phyloP scores from a whole-genome alignment of 1,284 basidiomycete genomes.

The Chiua sp. region DNA sequence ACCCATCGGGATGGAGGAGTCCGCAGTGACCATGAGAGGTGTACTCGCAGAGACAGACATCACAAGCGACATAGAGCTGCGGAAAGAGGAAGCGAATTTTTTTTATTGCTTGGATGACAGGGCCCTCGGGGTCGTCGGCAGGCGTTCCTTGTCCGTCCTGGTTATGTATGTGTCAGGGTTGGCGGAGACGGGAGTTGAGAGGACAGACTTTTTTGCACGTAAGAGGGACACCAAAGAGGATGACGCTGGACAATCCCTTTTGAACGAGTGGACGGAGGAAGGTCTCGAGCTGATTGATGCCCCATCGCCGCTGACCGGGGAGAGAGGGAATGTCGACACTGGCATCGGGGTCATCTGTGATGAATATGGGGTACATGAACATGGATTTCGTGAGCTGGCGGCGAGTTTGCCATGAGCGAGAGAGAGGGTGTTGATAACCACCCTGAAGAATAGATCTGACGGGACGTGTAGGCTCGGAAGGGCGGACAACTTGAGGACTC shows the following conservation, averaged over 20 bases:
- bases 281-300: slow-evolving; percentile 87
- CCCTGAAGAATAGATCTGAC: slow-evolving; percentile 84
- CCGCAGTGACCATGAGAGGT: slow-evolving; percentile 99
- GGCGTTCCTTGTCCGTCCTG: slow-evolving; percentile 86
- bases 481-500: slow-evolving; percentile 14
- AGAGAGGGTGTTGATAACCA: slow-evolving; percentile 89
- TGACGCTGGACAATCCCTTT: slow-evolving; percentile 92
- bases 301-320: slow-evolving; percentile 93
- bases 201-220: slow-evolving; percentile 79
- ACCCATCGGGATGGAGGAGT: slow-evolving; percentile 73
- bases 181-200: not conserved
- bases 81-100: slow-evolving; percentile 84
- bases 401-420: slow-evolving; percentile 84
- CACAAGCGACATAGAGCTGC: slow-evolving; percentile 85
- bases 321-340: slow-evolving; percentile 77
- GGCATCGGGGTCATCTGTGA: slow-evolving; percentile 91
- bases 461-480: not conserved
- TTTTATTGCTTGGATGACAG: slow-evolving; percentile 92
- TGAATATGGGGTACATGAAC: slow-evolving; percentile 98
- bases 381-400: slow-evolving; percentile 84
- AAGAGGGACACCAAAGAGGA: slow-evolving; percentile 96
- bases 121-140: slow-evolving; percentile 90
- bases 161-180: slow-evolving; percentile 3
- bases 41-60: slow-evolving; percentile 99
- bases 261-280: slow-evolving; percentile 89